Evolutionary conservation across 2,329 filamentous ascomycete species (phyloP).

Genomic region (Sclerotinia subarctica): DNA sequence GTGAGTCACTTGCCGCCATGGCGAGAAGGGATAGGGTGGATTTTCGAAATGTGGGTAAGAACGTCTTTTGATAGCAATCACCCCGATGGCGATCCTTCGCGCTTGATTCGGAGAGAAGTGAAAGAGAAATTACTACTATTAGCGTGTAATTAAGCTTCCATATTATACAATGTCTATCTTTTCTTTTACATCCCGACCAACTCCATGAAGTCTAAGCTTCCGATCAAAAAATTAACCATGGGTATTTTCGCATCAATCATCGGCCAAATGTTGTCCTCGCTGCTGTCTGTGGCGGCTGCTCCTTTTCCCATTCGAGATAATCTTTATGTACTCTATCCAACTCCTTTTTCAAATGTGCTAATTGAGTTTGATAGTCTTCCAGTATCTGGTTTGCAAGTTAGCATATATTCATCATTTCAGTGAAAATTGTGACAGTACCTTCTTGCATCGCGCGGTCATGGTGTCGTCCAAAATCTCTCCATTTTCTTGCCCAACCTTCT

Average conservation of each 20-base stretch:
- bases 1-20: constrained; percentile 1
- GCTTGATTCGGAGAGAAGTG: background rate
- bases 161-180: constrained; percentile 20
- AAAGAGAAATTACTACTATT: constrained; percentile 8
- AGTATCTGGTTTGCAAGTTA: constrained; percentile 55
- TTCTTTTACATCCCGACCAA: constrained; percentile 20
- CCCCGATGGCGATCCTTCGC: background rate
- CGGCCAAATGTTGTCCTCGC: constrained; percentile 12
- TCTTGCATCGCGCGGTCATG: constrained; percentile 68
- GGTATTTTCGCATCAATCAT: constrained; percentile 23
- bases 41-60: background rate
- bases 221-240: constrained; percentile 17
- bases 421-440: constrained; percentile 49
- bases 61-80: background rate
- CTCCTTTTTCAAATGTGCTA: constrained; percentile 69
- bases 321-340: constrained; percentile 52
- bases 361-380: constrained; percentile 77
- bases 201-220: constrained; percentile 19
- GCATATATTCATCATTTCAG: constrained; percentile 7
- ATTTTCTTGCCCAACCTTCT: constrained; percentile 58
- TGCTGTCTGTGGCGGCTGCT: constrained; percentile 32
- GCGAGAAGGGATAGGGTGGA: background rate
- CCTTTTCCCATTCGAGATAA: constrained; percentile 51
- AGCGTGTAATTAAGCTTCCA: constrained; percentile 13
- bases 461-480: constrained; percentile 63